Conservation (phyloP, 73 alveolate genomes). For the Halteria grandinella region DNA sequence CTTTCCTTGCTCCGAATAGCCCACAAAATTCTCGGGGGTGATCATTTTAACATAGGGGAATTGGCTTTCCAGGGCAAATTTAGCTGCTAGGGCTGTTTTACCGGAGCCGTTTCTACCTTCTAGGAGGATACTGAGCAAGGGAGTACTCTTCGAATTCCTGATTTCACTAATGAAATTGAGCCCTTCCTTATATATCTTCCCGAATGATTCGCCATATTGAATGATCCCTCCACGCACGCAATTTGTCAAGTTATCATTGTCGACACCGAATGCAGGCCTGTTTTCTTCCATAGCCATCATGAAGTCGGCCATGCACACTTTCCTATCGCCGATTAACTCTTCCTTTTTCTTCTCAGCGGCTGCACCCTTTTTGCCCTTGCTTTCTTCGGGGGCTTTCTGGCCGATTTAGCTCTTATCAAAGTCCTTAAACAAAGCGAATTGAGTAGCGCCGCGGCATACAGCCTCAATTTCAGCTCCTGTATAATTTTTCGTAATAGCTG, state of each 20-base stretch:
- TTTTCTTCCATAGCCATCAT: slow-evolving; percentile 91
- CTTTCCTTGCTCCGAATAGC: slow-evolving; percentile 91
- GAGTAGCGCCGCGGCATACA: slow-evolving; percentile 92
- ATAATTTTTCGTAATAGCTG: slow-evolving; percentile 91
- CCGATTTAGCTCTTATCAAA: slow-evolving; percentile 62
- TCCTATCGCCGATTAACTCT: slow-evolving; percentile 73
- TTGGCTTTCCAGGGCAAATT: slow-evolving; percentile 92
- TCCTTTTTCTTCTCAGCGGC: slow-evolving; percentile 56
- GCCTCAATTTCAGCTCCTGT: slow-evolving; percentile 98
- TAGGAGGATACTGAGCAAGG: slow-evolving; percentile 87
- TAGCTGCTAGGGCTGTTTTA: slow-evolving; percentile 98
- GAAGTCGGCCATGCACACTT: slow-evolving; percentile 91
- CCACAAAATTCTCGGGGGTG: slow-evolving; percentile 97
- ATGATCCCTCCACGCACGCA: slow-evolving; percentile 87
- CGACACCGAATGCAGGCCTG: slow-evolving; percentile 98
- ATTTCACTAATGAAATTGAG: slow-evolving; percentile 84
- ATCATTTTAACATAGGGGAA: slow-evolving; percentile 97
- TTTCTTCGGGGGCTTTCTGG: slow-evolving; percentile 4
- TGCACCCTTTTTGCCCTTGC: slow-evolving; percentile 57
- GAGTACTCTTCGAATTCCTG: slow-evolving; percentile 81
- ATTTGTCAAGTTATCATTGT: slow-evolving; percentile 86
- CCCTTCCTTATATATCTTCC: slow-evolving; percentile 65
- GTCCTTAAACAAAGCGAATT: slow-evolving; percentile 84
- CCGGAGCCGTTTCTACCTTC: slow-evolving; percentile 98
- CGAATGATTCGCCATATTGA: slow-evolving; percentile 76